Evolutionary conservation across 768 basidiomycete species (phyloP), one percentile per base, ranked within the genome.

Genomic region (Amanita rimosa): DNA sequence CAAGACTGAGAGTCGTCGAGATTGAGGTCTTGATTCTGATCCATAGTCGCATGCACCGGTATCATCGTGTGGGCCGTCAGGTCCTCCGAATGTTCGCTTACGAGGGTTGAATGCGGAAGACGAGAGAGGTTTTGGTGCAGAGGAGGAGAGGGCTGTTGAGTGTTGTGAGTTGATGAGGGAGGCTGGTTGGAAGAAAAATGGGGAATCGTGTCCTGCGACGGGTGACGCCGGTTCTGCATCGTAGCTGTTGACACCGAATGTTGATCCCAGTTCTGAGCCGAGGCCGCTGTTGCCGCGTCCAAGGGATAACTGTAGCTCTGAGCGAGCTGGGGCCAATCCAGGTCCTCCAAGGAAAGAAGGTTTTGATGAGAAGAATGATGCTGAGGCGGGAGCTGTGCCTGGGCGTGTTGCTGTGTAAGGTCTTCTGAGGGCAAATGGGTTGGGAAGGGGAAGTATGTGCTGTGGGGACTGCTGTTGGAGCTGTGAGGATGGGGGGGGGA

Each of bases 1-100:
- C 84, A 88, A 76, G 75, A 89, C 81, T 64, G 81, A 74, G 75
- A 89, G 79, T 52, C 86, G 69, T 57, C 86, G 75, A 68, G 82
- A 85, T 60, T 83, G 79, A 54, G 86, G 86, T 58, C 86, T 73
- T 58, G 83, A 85, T 55, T 85, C 84, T 54, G 73, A 61, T 19
- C 78, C 85, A 66, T 84, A 83, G 48, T 83, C 81, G 70, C 83
- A 79, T 38, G 72, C 71, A 46, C 39, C 31, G 42, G 14, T 17
- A 51, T 41, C 38, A 56, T 61, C 63, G 54, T 60, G 58, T 49
- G 71, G 68, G 26, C 70, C 71, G 56, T 80, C 79, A 60, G 77
- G 67, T 68, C 75, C 76, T 47, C 70, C 65, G 70, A 71, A 78
- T 55, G 78, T 68, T 70, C 83, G 79, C 54, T 83, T 82, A 51